phyloP scores from a whole-genome alignment of 805 yeast genomes.

The Metschnikowia continentalis region DNA sequence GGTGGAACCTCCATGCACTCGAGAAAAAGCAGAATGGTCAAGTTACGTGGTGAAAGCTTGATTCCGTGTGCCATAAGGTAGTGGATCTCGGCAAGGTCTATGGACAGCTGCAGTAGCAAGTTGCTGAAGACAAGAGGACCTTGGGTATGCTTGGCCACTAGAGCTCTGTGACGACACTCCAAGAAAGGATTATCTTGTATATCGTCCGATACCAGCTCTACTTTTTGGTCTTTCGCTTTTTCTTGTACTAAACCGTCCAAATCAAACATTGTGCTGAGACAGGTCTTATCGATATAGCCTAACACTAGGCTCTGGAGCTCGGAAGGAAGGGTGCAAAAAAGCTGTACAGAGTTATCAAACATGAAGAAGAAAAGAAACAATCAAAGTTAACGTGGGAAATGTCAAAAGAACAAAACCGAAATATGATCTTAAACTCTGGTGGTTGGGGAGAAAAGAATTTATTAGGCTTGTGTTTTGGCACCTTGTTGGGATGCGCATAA shows the following conservation, averaged over 20 bases:
- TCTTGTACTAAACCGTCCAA: constrained; percentile 5
- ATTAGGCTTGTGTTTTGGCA: not conserved
- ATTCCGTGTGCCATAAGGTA: constrained; percentile 18
- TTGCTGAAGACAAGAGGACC: constrained; percentile 13
- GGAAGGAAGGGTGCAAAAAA: constrained; percentile 15
- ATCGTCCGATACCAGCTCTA: not conserved
- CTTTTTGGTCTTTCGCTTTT: no score
- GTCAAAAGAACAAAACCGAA: not conserved
- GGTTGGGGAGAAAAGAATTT: not conserved
- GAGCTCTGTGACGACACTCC: constrained; percentile 13
- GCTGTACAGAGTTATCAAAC: constrained; percentile 5
- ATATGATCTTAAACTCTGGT: not conserved
- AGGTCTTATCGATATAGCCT: constrained; percentile 11
- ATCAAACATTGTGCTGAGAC: constrained; percentile 16
- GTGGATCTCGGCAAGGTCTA: constrained; percentile 14
- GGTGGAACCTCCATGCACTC: constrained; percentile 9
- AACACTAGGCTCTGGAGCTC: constrained; percentile 17
- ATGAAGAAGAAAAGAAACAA: no score
- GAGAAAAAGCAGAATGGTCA: constrained; percentile 5
- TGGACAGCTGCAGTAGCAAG: constrained; percentile 6
- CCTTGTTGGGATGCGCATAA: constrained; percentile 1
- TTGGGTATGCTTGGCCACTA: constrained; percentile 11
- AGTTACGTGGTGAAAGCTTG: not conserved
- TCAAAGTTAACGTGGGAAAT: not conserved
- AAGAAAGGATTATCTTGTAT: constrained; percentile 2